Conservation (phyloP, 2,329 filamentous ascomycete genomes). For the Intubia oerlemansii region DNA sequence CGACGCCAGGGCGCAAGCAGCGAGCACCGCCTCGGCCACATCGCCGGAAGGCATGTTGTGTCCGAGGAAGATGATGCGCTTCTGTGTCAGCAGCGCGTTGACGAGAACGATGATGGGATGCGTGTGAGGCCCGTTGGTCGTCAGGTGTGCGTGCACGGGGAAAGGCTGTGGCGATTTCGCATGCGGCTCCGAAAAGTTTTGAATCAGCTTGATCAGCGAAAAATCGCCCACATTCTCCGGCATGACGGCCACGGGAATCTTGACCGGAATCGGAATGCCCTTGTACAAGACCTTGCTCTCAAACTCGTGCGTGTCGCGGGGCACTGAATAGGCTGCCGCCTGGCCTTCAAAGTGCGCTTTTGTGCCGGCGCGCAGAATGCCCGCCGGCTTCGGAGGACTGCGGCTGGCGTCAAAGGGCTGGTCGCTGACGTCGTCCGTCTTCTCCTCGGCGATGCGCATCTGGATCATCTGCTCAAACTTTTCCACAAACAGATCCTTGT, state of each 20-base stretch:
- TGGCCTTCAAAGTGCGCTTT: slow-evolving; percentile 41
- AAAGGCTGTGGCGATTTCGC: slow-evolving; percentile 71
- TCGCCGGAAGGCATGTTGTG: slow-evolving; percentile 90
- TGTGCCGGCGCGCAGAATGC: slow-evolving; percentile 38
- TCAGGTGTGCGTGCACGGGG: slow-evolving; percentile 71
- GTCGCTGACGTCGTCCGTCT: slow-evolving; percentile 16
- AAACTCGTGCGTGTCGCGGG: slow-evolving; percentile 92
- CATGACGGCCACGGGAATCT: slow-evolving; percentile 81
- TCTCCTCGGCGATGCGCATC: slow-evolving; percentile 51
- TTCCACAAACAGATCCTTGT: slow-evolving; percentile 90
- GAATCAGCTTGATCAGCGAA: slow-evolving; percentile 89
- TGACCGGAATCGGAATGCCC: slow-evolving; percentile 88
- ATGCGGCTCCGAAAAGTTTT: slow-evolving; percentile 75
- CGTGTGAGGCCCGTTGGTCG: slow-evolving; percentile 71
- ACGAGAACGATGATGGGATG: slow-evolving; percentile 90
- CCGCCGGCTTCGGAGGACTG: slow-evolving; percentile 23
- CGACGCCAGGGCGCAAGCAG: slow-evolving; percentile 84
- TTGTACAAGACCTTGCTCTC: slow-evolving; percentile 93
- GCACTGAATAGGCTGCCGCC: slow-evolving; percentile 45
- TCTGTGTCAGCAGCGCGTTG: slow-evolving; percentile 89
- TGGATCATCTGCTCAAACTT: slow-evolving; percentile 94
- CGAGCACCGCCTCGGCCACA: slow-evolving; percentile 92
- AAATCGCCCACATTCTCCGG: slow-evolving; percentile 96
- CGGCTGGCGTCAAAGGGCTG: slow-evolving; percentile 23
- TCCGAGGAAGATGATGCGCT: slow-evolving; percentile 86